Evolutionary conservation across 495 filamentous ascomycete species (phyloP).

Genomic region (Coniosporium apollinis): DNA sequence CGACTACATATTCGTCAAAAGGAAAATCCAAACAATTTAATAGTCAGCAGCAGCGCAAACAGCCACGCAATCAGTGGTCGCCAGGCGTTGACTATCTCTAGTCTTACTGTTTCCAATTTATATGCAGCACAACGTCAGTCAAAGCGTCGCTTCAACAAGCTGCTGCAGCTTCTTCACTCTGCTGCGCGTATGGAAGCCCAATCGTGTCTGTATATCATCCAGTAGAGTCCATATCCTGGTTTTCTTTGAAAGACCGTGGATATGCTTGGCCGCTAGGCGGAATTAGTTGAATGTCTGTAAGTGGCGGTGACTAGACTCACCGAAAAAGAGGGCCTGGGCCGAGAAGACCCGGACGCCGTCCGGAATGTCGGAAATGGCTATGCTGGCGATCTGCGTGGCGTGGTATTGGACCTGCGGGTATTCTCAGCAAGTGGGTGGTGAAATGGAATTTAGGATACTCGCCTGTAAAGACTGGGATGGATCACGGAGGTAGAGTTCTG

Average conservation of each 20-base stretch:
- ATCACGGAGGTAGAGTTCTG: conserved; percentile 3
- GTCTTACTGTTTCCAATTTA: too few relatives aligned
- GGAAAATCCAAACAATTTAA: too few relatives aligned
- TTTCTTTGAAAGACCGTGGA: conserved; percentile 8
- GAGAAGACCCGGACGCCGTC: conserved; percentile 8
- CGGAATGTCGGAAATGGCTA: conserved; percentile 10
- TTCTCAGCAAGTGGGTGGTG: neutral
- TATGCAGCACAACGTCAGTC: too few relatives aligned
- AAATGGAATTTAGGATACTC: neutral
- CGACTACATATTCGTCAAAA: too few relatives aligned
- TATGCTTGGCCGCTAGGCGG: conserved; percentile 10
- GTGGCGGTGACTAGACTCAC: neutral
- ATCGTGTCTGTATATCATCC: conserved; percentile 7
- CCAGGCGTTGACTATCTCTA: too few relatives aligned
- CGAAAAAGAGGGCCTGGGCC: conserved; percentile 7
- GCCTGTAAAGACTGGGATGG: neutral
- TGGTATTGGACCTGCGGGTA: conserved; percentile 6
- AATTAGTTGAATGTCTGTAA: neutral
- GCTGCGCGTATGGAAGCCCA: conserved; percentile 10
- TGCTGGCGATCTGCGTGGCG: conserved; percentile 6
- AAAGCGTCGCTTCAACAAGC: neutral
- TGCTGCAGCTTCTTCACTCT: conserved; percentile 7
- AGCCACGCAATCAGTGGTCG: too few relatives aligned
- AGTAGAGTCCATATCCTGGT: conserved; percentile 9
- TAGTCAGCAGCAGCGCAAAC: too few relatives aligned